These are phyloP conservation scores for Datisca glomerata DNA, from an alignment of 306 rosid genomes.

Conservation along the genomic window DNA sequence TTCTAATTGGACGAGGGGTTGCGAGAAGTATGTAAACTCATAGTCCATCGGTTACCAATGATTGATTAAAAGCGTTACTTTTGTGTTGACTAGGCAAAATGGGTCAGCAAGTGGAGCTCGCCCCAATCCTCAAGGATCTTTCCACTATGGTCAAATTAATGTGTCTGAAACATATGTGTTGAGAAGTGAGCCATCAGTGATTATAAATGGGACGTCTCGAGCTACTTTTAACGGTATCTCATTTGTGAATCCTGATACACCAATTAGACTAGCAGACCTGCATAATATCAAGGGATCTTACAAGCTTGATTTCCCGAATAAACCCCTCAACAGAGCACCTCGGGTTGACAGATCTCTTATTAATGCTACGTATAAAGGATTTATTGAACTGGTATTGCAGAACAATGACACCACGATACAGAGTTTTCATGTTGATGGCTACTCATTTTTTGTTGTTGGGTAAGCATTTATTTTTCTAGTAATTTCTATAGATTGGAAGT, in stretches of 20 bases:
- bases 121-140: slow-evolving; percentile 95
- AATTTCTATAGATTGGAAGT: background rate
- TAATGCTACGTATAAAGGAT: slow-evolving; percentile 77
- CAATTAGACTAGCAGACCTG: slow-evolving; percentile 77
- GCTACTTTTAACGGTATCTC: slow-evolving; percentile 79
- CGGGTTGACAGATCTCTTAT: slow-evolving; percentile 57
- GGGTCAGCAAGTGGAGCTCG: slow-evolving; percentile 90
- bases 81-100: slow-evolving; percentile 40
- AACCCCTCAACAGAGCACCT: slow-evolving; percentile 42
- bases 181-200: slow-evolving; percentile 35
- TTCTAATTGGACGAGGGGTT: background rate
- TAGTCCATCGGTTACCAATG: too few relatives aligned
- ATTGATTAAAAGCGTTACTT: too few relatives aligned
- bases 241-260: slow-evolving; percentile 51
- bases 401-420: slow-evolving; percentile 69
- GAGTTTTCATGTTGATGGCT: slow-evolving; percentile 74
- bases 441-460: slow-evolving; percentile 72
- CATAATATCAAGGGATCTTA: slow-evolving; percentile 48
- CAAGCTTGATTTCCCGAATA: slow-evolving; percentile 72
- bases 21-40: background rate
- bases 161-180: slow-evolving; percentile 62
- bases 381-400: slow-evolving; percentile 72
- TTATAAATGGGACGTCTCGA: slow-evolving; percentile 34
- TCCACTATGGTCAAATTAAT: slow-evolving; percentile 58
- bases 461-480: slow-evolving; percentile 19